Evolutionary conservation across 306 rosid genomes (phyloP).

Genomic region (Dalbergia cochinchinensis): DNA sequence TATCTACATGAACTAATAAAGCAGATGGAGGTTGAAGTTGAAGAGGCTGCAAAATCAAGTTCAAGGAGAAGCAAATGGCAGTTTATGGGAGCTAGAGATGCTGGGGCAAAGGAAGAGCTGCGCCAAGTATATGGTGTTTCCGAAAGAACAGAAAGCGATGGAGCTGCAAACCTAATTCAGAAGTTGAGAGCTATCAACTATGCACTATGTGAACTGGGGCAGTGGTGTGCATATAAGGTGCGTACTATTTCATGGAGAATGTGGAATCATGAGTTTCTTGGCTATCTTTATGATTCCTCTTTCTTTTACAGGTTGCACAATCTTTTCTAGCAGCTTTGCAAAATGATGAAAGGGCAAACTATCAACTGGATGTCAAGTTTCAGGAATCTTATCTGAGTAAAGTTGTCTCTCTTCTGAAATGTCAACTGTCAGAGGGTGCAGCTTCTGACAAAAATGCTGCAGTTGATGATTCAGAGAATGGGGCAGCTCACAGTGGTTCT

Average conservation of each 20-base stretch:
- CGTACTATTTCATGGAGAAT: constrained; percentile 29
- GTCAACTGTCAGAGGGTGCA: constrained; percentile 95
- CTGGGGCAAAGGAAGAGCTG: constrained; percentile 96
- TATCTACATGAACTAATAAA: constrained; percentile 96
- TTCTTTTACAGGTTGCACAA: constrained; percentile 80
- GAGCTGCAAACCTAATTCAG: constrained; percentile 95
- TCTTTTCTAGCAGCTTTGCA: constrained; percentile 96
- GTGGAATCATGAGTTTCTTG: constrained; percentile 27
- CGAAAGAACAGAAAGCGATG: constrained; percentile 98
- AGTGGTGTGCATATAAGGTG: constrained; percentile 99
- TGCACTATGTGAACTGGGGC: constrained; percentile 98
- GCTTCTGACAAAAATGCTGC: constrained; percentile 71
- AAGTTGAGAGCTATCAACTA: constrained; percentile 97
- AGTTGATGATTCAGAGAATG: constrained; percentile 49
- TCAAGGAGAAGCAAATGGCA: constrained; percentile 99
- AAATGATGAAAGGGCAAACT: constrained; percentile 97
- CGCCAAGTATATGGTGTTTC: constrained; percentile 99
- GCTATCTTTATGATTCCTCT: constrained; percentile 37
- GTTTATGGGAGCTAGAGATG: constrained; percentile 99
- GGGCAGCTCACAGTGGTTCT: constrained; percentile 49
- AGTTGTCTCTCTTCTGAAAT: constrained; percentile 85
- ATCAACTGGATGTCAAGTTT: constrained; percentile 98
- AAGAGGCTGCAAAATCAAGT: constrained; percentile 95
- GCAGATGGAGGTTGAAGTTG: constrained; percentile 95
- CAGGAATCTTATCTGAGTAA: constrained; percentile 87